Evolutionary conservation across 441 rosid genomes (phyloP), one percentile per base, ranked within the genome.

Genomic region (Populus hybrid): DNA sequence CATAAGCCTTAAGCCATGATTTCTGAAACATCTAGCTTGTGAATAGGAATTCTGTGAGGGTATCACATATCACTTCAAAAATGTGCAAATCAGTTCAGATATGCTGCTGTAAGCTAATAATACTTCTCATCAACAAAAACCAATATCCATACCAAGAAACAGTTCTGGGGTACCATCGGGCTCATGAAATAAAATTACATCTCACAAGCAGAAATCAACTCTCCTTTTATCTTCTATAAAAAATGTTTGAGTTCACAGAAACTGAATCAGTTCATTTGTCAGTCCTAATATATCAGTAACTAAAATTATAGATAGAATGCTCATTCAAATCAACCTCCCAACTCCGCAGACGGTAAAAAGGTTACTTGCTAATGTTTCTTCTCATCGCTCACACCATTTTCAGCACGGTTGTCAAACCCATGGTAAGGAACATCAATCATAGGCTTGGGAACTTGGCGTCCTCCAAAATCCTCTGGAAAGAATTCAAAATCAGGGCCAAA

Each of bases 401-500:
- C 97, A 79, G 63, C 78, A 64, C 80, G 88, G 83, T 84, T 87
- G 80, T 88, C 94, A 82, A 74, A 88, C 61, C 91, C 97, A 74
- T 89, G 92, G 82, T 89, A 92, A 23, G 94, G 95, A 86, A 90
- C 97, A 84, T 94, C 97, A 72, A 63, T 77, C 94, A 96, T 89
- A 28, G 97, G 91, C 81, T 69, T 90, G 34, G 99, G 99, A 70
- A 82, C 73, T 7, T 92, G 87, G 79, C 94, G 91, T 14, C 87
- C 97, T 50, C 85, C 94, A 77, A 94, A 90, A 80, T 91, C 93
- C 77, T 85, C 89, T 0, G 97, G 97, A 75, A 87, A 90, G 81
- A 64, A 84, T 67, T 91, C 98, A 80, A 94, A 96, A 57, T 89
- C 84, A 4, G 97, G 99, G 40, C 99, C 99, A 73, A 96, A 96